These are phyloP conservation scores for Phytophthora rubi DNA, from an alignment of 352 stramenopile species.

Conservation along the genomic window DNA sequence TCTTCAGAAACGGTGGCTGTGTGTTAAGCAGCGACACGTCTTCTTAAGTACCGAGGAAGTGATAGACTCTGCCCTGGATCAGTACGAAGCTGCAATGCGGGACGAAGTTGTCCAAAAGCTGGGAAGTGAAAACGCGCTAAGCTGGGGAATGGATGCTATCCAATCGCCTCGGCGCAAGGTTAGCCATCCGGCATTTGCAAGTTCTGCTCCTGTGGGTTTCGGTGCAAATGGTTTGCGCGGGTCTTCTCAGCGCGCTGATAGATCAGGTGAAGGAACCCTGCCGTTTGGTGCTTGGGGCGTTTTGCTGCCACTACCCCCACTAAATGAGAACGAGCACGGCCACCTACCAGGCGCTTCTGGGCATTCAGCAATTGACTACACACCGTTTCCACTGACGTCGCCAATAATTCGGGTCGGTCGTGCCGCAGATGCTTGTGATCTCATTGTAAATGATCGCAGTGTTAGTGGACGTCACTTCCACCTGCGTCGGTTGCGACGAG, in stretches of 20 bases:
- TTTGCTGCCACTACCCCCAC: conserved; percentile 66
- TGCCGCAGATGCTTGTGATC: conserved; percentile 83
- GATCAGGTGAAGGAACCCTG: conserved; percentile 36
- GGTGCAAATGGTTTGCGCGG: conserved; percentile 14
- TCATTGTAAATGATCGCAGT: conserved; percentile 89
- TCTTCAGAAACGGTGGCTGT: conserved; percentile 74
- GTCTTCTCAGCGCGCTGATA: conserved; percentile 10
- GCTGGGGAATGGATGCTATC: conserved; percentile 83
- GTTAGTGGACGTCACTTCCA: conserved; percentile 89
- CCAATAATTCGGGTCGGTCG: conserved; percentile 81
- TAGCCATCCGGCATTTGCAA: conserved; percentile 28
- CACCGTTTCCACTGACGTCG: conserved; percentile 71
- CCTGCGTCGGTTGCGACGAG: conserved; percentile 66
- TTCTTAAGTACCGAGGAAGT: conserved; percentile 75
- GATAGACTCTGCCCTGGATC: conserved; percentile 74
- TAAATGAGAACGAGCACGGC: conserved; percentile 70
- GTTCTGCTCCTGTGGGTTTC: conserved; percentile 6
- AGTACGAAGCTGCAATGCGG: conserved; percentile 59
- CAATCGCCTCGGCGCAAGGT: conserved; percentile 74
- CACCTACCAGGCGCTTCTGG: conserved; percentile 16
- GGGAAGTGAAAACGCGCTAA: conserved; percentile 78
- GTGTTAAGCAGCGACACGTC: conserved; percentile 75
- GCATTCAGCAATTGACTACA: conserved; percentile 47
- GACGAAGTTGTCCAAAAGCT: conserved; percentile 77
- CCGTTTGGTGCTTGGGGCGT: conserved; percentile 80